Evolutionary conservation across 164 flowering plant genomes (phyloP), one percentile per base, ranked within the genome.

Genomic region (Liquidambar formosana): DNA sequence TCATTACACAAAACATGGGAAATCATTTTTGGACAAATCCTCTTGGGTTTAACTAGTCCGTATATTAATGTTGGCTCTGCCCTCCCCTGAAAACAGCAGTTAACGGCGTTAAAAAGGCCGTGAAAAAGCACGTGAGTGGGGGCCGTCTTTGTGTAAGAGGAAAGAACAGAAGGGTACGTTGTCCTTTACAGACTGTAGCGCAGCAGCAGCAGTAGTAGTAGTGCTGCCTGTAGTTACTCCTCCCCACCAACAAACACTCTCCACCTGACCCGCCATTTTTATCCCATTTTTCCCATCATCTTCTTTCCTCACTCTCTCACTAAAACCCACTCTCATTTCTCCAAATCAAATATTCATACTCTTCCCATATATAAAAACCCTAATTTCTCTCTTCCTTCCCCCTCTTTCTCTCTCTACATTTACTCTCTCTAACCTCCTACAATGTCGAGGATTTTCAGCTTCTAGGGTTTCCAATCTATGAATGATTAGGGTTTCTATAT

Each of bases 151-250:
- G 60, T 44, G 54, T 63, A 47, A 18, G 76, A 57, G 61, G 57
- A 57, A 28, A 6, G 41, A 6, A 33, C 6, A 33, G 68, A 66
- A 43, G 6, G 57, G 5, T 16, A 21, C 58, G 21, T 47, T 61
- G 65, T 62, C 68, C 83, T 82, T 77, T 80, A 77, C 85, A 79
- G 85, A 41, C 75, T 82, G 85, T 79, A 77, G 27, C 11, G 21
- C 58, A 19, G 10, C 27, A 19, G 13, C n/a, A n/a, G n/a, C n/a
- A n/a, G n/a, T n/a, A n/a, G n/a, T n/a, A n/a, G n/a, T n/a, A n/a
- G n/a, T n/a, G n/a, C n/a, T 9, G 21, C 10, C 26, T 53, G 8
- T 23, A 19, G 74, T 77, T 73, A 71, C 80, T 70, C 77, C 46
- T 26, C 19, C 66, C 56, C 67, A 72, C 72, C 79, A 71, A 73